Conservation (phyloP, 352 stramenopile genomes). For the Phytophthora pisi region DNA sequence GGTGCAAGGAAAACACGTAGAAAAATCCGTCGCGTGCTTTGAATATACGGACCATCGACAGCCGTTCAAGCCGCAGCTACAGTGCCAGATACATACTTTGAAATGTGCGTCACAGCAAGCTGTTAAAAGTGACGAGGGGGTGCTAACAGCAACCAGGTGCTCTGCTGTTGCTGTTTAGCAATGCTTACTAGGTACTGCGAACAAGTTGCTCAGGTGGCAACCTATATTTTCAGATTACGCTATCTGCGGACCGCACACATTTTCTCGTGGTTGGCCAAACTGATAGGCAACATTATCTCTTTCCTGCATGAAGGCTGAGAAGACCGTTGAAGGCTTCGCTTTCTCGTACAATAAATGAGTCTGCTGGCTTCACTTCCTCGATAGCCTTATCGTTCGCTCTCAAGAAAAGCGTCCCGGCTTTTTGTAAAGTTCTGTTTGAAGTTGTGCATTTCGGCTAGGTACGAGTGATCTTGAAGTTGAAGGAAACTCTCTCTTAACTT, state of each 20-base stretch:
- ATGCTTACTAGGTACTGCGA: neutral
- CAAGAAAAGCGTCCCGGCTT: neutral
- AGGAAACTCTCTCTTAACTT: conserved; percentile 6
- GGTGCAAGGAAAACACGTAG: neutral
- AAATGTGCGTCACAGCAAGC: neutral
- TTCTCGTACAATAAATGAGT: neutral
- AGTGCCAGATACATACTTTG: neutral
- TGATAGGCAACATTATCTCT: neutral
- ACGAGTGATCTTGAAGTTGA: conserved; percentile 14
- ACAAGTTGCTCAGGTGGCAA: no score
- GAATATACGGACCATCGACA: neutral
- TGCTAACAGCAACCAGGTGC: no score
- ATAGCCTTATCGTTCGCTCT: neutral
- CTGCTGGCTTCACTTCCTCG: neutral
- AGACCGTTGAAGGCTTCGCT: neutral
- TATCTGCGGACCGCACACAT: neutral
- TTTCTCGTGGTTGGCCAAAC: neutral
- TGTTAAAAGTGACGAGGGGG: neutral
- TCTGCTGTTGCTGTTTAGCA: neutral
- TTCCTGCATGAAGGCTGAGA: neutral
- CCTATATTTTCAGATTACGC: neutral
- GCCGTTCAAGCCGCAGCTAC: neutral
- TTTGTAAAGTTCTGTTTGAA: neutral
- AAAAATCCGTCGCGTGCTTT: neutral
- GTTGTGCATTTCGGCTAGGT: conserved; percentile 1